These are phyloP conservation scores for Fusarium dlaminii DNA, from an alignment of 2,329 filamentous ascomycete genomes.

Conservation along the genomic window DNA sequence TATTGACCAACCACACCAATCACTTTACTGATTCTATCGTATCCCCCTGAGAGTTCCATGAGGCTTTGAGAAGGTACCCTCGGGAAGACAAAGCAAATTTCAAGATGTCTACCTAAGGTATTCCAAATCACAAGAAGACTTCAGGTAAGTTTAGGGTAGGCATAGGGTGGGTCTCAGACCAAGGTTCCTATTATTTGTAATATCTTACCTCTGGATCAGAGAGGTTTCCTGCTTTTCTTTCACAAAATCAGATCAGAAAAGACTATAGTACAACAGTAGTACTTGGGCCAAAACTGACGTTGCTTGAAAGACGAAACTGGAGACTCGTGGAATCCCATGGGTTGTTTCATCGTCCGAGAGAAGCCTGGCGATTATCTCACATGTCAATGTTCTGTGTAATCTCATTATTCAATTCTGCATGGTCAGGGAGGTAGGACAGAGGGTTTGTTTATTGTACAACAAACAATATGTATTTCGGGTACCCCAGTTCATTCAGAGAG, in stretches of 20 bases:
- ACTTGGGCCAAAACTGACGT: not conserved
- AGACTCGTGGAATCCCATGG: not conserved
- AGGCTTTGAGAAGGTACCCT: not conserved
- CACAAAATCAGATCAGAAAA: not conserved
- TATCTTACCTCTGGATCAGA: not conserved
- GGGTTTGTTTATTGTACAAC: not conserved
- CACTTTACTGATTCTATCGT: not conserved
- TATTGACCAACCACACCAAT: conserved; percentile 11
- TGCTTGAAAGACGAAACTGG: not conserved
- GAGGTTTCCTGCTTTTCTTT: not conserved
- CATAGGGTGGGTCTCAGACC: not conserved
- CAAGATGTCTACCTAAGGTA: not conserved
- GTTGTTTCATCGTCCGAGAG: not conserved
- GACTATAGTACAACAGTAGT: not conserved
- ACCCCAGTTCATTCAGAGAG: not conserved
- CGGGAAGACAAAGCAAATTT: too few relatives aligned
- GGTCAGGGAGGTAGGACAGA: not conserved
- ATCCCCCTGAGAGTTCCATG: not conserved
- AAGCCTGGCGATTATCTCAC: not conserved
- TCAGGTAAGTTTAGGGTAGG: not conserved
- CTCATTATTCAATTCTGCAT: not conserved
- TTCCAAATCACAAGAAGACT: not conserved
- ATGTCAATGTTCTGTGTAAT: not conserved
- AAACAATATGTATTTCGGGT: not conserved
- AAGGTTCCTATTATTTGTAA: not conserved